Conservation (phyloP, 257 asterid species). For the Ajuga chamaepitys region DNA sequence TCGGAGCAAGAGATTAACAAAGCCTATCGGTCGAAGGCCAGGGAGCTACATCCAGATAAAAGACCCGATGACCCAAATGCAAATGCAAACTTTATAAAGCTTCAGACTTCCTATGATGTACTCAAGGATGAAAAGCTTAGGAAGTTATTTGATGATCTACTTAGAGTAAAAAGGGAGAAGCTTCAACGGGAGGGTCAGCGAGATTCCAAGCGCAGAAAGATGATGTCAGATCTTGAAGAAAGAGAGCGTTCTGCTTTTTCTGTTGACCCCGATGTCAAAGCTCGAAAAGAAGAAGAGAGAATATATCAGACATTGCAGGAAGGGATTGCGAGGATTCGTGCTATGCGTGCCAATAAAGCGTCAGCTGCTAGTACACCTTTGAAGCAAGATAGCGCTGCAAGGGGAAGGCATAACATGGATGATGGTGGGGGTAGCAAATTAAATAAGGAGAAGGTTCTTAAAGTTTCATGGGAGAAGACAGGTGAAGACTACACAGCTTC, state of each 20-base stretch:
- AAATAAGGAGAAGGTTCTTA: slow-evolving; percentile 71
- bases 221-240: slow-evolving; percentile 80
- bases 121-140: slow-evolving; percentile 69
- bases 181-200: slow-evolving; percentile 49
- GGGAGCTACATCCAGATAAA: slow-evolving; percentile 75
- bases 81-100: slow-evolving; percentile 52
- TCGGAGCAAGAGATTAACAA: slow-evolving; percentile 60
- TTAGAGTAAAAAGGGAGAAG: slow-evolving; percentile 54
- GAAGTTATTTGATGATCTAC: slow-evolving; percentile 63
- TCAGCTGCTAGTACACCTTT: slow-evolving; percentile 23
- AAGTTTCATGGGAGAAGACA: slow-evolving; percentile 81
- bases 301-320: slow-evolving; percentile 47
- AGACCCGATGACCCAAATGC: slow-evolving; percentile 67
- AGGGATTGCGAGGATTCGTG: slow-evolving; percentile 59
- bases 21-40: slow-evolving; percentile 53
- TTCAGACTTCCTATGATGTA: slow-evolving; percentile 51
- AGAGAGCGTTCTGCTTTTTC: slow-evolving; percentile 61
- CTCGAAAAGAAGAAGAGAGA: slow-evolving; percentile 57
- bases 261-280: slow-evolving; percentile 31
- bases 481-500: slow-evolving; percentile 67
- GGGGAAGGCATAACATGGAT: slow-evolving; percentile 17
- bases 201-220: slow-evolving; percentile 61
- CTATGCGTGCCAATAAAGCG: slow-evolving; percentile 36
- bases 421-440: slow-evolving; percentile 30
- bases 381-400: slow-evolving; percentile 24